These are phyloP conservation scores for Candida tunisiensis DNA, from an alignment of 1,139 yeast genomes.

Conservation along the genomic window DNA sequence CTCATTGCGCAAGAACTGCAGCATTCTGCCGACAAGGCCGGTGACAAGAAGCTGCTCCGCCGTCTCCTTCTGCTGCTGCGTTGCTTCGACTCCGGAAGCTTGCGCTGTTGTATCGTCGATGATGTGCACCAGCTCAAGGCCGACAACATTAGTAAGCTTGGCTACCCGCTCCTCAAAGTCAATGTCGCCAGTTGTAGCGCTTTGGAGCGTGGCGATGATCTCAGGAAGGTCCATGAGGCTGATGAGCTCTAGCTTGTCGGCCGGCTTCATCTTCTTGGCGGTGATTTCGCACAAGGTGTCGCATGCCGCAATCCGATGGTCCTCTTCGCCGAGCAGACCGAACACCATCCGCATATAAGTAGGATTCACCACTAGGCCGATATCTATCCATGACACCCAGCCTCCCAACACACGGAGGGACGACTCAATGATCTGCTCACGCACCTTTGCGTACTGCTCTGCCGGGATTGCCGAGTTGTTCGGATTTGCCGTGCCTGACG, in stretches of 20 bases:
- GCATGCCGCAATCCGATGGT: slow-evolving; percentile 44
- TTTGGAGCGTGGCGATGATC: slow-evolving; percentile 26
- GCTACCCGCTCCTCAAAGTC: slow-evolving; percentile 71
- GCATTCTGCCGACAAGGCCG: slow-evolving; percentile 56
- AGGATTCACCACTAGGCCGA: slow-evolving; percentile 54
- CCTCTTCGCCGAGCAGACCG: slow-evolving; percentile 36
- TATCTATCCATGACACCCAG: slow-evolving; percentile 93
- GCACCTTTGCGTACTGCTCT: too few relatives aligned
- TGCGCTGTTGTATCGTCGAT: slow-evolving; percentile 30
- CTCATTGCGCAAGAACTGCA: slow-evolving; percentile 58
- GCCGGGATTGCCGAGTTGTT: slow-evolving; percentile 2
- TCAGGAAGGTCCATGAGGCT: slow-evolving; percentile 48
- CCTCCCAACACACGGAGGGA: slow-evolving; percentile 61
- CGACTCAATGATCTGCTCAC: slow-evolving; percentile 33
- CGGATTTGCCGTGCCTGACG: too few relatives aligned
- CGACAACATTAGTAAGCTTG: slow-evolving; percentile 56
- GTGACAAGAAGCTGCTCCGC: slow-evolving; percentile 32
- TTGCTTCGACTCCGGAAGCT: slow-evolving; percentile 9
- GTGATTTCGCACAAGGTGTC: slow-evolving; percentile 66
- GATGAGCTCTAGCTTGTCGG: slow-evolving; percentile 67
- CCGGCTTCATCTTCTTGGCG: slow-evolving; percentile 81
- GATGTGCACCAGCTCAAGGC: slow-evolving; percentile 54
- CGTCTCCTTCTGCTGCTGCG: slow-evolving; percentile 15
- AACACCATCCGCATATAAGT: slow-evolving; percentile 48
- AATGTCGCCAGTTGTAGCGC: slow-evolving; percentile 20